phyloP scores from a whole-genome alignment of 768 basidiomycete genomes.

The Psilocybe subaeruginosa region DNA sequence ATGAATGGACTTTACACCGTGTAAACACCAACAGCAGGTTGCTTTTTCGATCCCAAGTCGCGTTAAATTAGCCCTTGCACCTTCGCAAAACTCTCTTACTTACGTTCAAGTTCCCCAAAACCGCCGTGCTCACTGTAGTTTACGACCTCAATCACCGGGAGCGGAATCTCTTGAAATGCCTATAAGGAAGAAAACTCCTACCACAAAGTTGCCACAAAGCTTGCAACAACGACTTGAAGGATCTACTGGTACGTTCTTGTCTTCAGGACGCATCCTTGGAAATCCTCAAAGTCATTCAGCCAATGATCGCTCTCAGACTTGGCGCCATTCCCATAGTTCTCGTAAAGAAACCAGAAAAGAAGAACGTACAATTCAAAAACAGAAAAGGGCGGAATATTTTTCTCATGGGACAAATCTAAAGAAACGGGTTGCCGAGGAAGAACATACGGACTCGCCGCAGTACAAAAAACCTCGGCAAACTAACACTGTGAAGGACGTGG shows the following conservation, averaged over 20 bases:
- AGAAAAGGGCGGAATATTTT: slow-evolving; percentile 65
- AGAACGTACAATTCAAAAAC: slow-evolving; percentile 59
- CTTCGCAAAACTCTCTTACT: not conserved
- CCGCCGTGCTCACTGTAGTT: not conserved
- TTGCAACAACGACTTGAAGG: slow-evolving; percentile 23
- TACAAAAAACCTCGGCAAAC: slow-evolving; percentile 49
- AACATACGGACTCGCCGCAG: slow-evolving; percentile 48
- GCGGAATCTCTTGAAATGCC: slow-evolving; percentile 14
- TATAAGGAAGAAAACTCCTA: slow-evolving; percentile 38
- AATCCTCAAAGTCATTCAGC: slow-evolving; percentile 15
- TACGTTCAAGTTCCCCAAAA: not conserved
- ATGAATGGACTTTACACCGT: not conserved
- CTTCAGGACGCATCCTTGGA: not conserved
- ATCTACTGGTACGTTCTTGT: slow-evolving; percentile 9
- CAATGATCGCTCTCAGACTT: slow-evolving; percentile 13
- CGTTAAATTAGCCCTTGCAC: too few species aligned
- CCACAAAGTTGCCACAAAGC: slow-evolving; percentile 31
- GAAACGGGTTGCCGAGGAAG: slow-evolving; percentile 45
- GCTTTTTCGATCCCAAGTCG: too few species aligned
- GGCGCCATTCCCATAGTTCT: slow-evolving; percentile 14
- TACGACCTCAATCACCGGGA: not conserved
- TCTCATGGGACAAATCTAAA: slow-evolving; percentile 26
- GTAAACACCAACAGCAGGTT: not conserved
- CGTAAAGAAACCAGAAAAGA: slow-evolving; percentile 66
- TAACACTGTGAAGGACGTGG: slow-evolving; percentile 1